Evolutionary conservation across 768 basidiomycete genomes (phyloP), one percentile per base, ranked within the genome.

Genomic region (Pluteus cervinus): DNA sequence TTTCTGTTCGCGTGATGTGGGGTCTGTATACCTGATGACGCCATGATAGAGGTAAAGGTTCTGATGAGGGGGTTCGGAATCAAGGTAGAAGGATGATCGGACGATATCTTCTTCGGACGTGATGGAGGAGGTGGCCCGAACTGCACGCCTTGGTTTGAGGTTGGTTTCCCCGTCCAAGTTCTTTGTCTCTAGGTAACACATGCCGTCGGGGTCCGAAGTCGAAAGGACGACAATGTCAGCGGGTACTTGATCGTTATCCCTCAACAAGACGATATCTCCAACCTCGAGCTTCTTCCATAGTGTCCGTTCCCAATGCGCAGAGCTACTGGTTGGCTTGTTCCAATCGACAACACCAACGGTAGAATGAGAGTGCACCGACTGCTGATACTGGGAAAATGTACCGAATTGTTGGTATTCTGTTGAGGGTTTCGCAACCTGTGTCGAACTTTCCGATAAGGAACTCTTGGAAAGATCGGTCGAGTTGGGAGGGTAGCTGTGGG

Each of bases 221-320:
- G 90, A 80, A 5, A 97, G 74, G 1, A 99, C 88, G 43, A 93
- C 73, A 46, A 98, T 84, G 53, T 99, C 94, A 6, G 94, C 94
- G 0, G 94, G 94, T 9, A 98, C 85, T 61, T 96, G 94, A 34
- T 97, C 94, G 58, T 97, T 86, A 47, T 97, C 91, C 41, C 84
- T 68, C 23, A 98, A 67, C 6, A 97, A 65, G 21, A 98, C 88
- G 15, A 97, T 62, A 54, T 98, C 94, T n/a, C 94, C 94, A 8
- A 97, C 92, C 54, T 96, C 92, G 29, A 98, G 71, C 68, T 98
- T 97, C 71, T 98, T 97, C 94, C 94, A 98, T 2, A 98, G 65
- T 10, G 94, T 98, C 39, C 94, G 69, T 54, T 97, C 92, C 94
- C 94, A 98, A 18, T 72, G 69, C 2, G 89, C 81, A 3, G 80